Base-by-base conservation (phyloP, 1,139 yeast genomes). In the Keqinozyma sinolaborantium region DNA sequence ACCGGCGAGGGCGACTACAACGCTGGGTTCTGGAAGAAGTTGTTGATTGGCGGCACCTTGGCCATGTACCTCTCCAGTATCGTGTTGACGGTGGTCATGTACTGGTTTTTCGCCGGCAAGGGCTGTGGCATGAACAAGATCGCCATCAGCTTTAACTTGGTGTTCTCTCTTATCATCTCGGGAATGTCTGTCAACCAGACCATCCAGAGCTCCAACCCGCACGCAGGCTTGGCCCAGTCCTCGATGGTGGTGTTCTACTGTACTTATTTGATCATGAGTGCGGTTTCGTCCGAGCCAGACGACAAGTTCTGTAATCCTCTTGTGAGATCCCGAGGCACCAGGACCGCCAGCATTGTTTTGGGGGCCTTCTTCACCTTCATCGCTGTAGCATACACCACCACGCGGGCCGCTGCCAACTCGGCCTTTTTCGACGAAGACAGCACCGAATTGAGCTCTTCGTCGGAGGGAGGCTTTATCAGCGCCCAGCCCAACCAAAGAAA, bases 211-310 rank as follows among this genome's bases (percentile, higher is more conserved):
- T 79, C 76, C 49, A 94, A 94, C 54, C 95, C 97, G 3, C 87
- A 84, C 45, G 95, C 97, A 1, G 99, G 98, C 1, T 68, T 94
- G 33, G 97, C 98, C 2, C 99, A 94, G 61, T 77, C 95, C 8
- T 90, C 96, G 14, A 90, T 94, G 94, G 97, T 94, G 23, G 83
- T 94, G 12, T 73, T 88, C 26, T 94, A 94, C 58, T 87, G 97
- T 58, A 84, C 97, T 0, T 94, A 94, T 53, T 66, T 94, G 43
- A 81, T 92, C 4, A 77, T 92, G 73, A 82, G 95, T 44, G 98
- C 98, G 0, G 95, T 94, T 43, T 84, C 96, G 1, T 81, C 95
- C 7, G 98, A 92, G 56, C 99, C 98, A 0, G 98, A 92, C 57
- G 97, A 92, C 61, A 78, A 73, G 50, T 65, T 68, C 45, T 94